Conservation (phyloP, 768 basidiomycete species). For the Albatrellus ellisii region DNA sequence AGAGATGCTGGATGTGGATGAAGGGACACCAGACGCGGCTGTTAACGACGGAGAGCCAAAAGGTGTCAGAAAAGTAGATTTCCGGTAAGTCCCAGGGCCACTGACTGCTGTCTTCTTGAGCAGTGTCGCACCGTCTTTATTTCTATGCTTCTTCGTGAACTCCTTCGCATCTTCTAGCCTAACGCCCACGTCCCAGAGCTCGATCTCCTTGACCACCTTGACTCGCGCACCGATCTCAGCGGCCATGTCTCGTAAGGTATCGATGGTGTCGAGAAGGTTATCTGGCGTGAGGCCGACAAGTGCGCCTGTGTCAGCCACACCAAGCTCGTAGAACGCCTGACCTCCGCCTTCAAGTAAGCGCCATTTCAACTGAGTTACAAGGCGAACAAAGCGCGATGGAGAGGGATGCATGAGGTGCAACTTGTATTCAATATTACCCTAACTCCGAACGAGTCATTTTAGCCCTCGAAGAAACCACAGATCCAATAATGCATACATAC, state of each 20-base stretch:
- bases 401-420: slow-evolving; percentile 75
- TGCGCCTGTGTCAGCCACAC: slow-evolving; percentile 76
- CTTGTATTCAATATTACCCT: slow-evolving; percentile 93
- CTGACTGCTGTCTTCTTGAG: not conserved
- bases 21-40: not conserved
- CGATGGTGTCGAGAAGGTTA: slow-evolving; percentile 71
- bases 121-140: slow-evolving; percentile 14
- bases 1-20: not conserved
- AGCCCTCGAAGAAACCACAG: not conserved
- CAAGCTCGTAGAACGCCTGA: slow-evolving; percentile 40
- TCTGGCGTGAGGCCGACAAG: slow-evolving; percentile 64
- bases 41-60: not conserved
- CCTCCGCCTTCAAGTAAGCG: slow-evolving; percentile 48
- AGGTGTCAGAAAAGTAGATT: too few species aligned
- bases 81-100: too few species aligned
- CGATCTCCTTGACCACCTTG: slow-evolving; percentile 81
- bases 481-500: slow-evolving; percentile 17
- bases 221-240: slow-evolving; percentile 88
- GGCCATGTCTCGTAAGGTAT: slow-evolving; percentile 89
- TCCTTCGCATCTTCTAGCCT: slow-evolving; percentile 24
- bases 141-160: slow-evolving; percentile 23
- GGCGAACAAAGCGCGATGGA: slow-evolving; percentile 60
- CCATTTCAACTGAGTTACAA: slow-evolving; percentile 96
- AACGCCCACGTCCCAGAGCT: slow-evolving; percentile 39
- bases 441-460: slow-evolving; percentile 4